phyloP scores from a whole-genome alignment of 2,329 filamentous ascomycete genomes.

The Cercospora nicotianae region DNA sequence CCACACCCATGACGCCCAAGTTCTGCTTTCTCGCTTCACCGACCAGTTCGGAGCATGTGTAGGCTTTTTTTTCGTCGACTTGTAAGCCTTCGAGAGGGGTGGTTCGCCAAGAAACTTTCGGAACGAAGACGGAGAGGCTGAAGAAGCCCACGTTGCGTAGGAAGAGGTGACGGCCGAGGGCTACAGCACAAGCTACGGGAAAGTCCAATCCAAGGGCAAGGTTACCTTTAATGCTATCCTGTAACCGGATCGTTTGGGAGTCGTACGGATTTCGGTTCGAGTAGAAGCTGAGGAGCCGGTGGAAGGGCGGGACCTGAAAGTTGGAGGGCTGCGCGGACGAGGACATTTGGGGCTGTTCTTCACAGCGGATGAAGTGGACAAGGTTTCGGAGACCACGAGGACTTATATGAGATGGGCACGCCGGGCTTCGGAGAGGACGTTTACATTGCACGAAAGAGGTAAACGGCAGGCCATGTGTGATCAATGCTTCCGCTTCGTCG shows the following conservation, averaged over 20 bases:
- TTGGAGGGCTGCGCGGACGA: neutral
- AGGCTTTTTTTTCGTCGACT: constrained; percentile 35
- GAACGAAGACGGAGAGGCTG: constrained; percentile 40
- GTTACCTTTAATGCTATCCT: constrained; percentile 40
- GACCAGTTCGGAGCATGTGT: constrained; percentile 35
- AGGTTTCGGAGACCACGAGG: neutral
- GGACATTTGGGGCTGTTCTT: neutral
- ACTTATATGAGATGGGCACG: neutral
- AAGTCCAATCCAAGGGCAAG: constrained; percentile 42
- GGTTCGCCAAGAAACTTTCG: constrained; percentile 33
- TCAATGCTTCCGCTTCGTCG: constrained; percentile 12
- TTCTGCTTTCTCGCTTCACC: constrained; percentile 26
- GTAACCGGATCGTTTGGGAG: constrained; percentile 38
- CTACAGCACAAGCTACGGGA: constrained; percentile 38
- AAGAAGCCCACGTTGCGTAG: constrained; percentile 38
- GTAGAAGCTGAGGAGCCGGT: constrained; percentile 42
- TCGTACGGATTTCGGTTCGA: constrained; percentile 35
- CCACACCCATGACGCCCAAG: constrained; percentile 24
- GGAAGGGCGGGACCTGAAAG: constrained; percentile 34
- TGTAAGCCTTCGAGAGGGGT: constrained; percentile 37
- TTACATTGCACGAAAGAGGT: constrained; percentile 8
- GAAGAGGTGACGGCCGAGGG: constrained; percentile 37
- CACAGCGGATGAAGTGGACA: neutral
- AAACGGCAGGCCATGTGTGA: constrained; percentile 5
- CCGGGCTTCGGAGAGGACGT: neutral